These are phyloP conservation scores for Amphichorda felina DNA, from an alignment of 2,329 filamentous ascomycete genomes.

Conservation along the genomic window DNA sequence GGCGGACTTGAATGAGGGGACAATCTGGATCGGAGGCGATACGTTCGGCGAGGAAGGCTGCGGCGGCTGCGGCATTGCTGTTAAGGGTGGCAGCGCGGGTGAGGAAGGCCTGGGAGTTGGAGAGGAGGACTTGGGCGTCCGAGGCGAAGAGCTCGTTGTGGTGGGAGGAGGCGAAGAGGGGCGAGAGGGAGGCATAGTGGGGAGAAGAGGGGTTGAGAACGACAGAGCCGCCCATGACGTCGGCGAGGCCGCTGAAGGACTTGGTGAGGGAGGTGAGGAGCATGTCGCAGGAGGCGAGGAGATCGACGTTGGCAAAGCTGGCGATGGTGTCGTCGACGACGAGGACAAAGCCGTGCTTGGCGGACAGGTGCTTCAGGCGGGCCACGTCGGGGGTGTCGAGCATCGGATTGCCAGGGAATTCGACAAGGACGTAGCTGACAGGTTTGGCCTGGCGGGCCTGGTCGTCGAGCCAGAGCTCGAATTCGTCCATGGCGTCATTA, in stretches of 20 bases:
- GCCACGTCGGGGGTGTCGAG: slow-evolving; percentile 18
- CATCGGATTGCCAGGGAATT: slow-evolving; percentile 27
- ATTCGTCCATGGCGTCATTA: slow-evolving; percentile 23
- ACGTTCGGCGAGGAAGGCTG: slow-evolving; percentile 20
- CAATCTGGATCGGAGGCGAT: slow-evolving; percentile 14
- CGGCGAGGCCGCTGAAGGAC: slow-evolving; percentile 41
- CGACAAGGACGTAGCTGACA: slow-evolving; percentile 34
- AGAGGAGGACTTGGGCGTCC: slow-evolving; percentile 31
- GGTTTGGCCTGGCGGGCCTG: slow-evolving; percentile 23
- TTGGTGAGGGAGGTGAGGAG: slow-evolving; percentile 44
- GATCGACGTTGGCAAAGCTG: slow-evolving; percentile 36
- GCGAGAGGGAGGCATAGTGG: slow-evolving; percentile 22
- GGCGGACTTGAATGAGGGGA: slow-evolving; percentile 27
- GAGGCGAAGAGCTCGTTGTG: slow-evolving; percentile 32
- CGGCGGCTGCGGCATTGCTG: slow-evolving; percentile 30
- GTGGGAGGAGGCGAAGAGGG: slow-evolving; percentile 14
- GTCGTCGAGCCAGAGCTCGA: slow-evolving; percentile 31
- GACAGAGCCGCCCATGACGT: slow-evolving; percentile 40
- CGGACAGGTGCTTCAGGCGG: slow-evolving; percentile 22
- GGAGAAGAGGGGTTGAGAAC: slow-evolving; percentile 34
- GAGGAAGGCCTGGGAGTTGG: slow-evolving; percentile 32
- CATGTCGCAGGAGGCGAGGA: slow-evolving; percentile 35
- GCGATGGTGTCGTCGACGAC: slow-evolving; percentile 36
- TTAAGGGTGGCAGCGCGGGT: slow-evolving; percentile 24
- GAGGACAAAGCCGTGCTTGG: slow-evolving; percentile 31